Evolutionary conservation across 1,139 yeast species (phyloP).

Genomic region (Pichia sorboxylosa): DNA sequence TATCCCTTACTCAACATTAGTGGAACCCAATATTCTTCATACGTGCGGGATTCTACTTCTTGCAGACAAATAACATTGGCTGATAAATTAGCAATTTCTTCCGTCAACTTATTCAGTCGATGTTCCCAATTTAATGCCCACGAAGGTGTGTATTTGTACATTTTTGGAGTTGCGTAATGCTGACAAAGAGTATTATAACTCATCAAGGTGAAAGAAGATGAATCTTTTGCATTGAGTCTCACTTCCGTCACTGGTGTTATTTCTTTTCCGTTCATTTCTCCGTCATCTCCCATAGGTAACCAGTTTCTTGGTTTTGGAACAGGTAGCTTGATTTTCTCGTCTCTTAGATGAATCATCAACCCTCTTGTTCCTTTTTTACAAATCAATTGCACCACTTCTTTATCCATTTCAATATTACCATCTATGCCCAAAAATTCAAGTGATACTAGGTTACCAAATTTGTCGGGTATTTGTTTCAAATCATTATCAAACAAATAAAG

Average conservation of each 20-base stretch:
- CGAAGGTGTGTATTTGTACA: conserved; percentile 90
- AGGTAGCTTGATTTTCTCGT: conserved; percentile 57
- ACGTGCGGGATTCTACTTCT: conserved; percentile 85
- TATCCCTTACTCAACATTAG: conserved; percentile 64
- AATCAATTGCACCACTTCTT: conserved; percentile 50
- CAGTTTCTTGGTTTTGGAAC: conserved; percentile 72
- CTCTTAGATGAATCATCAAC: conserved; percentile 68
- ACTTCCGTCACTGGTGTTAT: conserved; percentile 25
- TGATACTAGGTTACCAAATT: conserved; percentile 78
- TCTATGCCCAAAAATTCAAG: conserved; percentile 83
- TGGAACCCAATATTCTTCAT: conserved; percentile 79
- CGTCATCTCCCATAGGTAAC: conserved; percentile 68
- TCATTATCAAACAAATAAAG: conserved; percentile 83
- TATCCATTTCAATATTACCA: conserved; percentile 71
- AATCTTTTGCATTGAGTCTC: conserved; percentile 17
- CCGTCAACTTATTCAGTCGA: conserved; percentile 62
- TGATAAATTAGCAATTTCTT: conserved; percentile 53
- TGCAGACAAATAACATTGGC: conserved; percentile 84
- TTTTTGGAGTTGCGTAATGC: conserved; percentile 83
- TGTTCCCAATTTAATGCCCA: conserved; percentile 98
- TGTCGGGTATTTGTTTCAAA: conserved; percentile 63
- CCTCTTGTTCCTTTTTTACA: conserved; percentile 83
- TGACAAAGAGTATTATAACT: conserved; percentile 91
- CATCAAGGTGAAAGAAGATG: conserved; percentile 55
- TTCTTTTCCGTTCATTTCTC: conserved; percentile 40